Evolutionary conservation across 129 eudicot species (phyloP).

Genomic region (Escallonia herrerae): DNA sequence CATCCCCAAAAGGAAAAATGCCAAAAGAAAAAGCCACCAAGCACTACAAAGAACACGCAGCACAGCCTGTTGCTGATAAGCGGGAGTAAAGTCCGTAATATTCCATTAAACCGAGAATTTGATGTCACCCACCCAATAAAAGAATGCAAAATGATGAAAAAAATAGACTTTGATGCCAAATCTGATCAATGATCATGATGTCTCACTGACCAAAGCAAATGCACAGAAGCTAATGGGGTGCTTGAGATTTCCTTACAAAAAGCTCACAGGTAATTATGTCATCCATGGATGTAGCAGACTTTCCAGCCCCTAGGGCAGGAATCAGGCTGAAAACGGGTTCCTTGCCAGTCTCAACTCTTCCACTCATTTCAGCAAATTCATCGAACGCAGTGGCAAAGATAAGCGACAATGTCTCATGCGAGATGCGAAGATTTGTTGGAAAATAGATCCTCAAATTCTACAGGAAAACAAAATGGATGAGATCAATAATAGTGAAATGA

Average conservation of each 20-base stretch:
- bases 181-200: too few relatives aligned
- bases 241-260: conserved; percentile 51
- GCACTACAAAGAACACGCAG: too few relatives aligned
- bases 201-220: too few relatives aligned
- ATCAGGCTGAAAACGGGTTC: conserved; percentile 64
- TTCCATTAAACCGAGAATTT: too few relatives aligned
- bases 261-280: conserved; percentile 75
- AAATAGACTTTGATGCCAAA: too few relatives aligned
- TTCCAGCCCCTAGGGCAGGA: conserved; percentile 69
- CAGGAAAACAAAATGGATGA: conserved; percentile 7
- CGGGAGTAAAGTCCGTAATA: too few relatives aligned
- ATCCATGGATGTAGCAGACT: conserved; percentile 53
- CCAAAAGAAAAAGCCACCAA: too few relatives aligned
- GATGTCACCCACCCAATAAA: too few relatives aligned
- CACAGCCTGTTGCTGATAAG: too few relatives aligned
- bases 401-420: conserved; percentile 43
- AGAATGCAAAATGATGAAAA: too few relatives aligned
- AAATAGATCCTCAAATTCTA: conserved; percentile 75
- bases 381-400: conserved; percentile 41
- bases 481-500: neutral
- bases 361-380: conserved; percentile 48
- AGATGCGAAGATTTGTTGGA: conserved; percentile 32
- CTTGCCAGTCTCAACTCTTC: conserved; percentile 8
- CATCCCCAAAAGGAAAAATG: too few relatives aligned
- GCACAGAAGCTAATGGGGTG: neutral